Conservation (phyloP, 2,329 filamentous ascomycete genomes). For the Lasiodiplodia citricola region DNA sequence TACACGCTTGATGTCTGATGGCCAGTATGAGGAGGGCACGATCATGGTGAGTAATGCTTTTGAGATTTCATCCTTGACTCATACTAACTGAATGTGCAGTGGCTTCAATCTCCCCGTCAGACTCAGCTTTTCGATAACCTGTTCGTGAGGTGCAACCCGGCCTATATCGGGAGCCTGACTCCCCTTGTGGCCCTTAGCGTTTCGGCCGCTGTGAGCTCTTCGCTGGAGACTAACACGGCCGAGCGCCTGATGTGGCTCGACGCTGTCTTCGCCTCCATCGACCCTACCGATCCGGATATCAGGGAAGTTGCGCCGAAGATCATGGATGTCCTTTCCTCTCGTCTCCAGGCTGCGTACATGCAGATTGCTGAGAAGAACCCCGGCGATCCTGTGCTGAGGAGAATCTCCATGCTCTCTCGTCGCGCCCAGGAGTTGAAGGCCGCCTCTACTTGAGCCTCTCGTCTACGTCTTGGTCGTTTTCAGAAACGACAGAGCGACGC, state of each 20-base stretch:
- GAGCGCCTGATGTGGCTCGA: conserved; percentile 66
- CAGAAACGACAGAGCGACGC: background rate
- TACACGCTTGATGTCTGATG: conserved; percentile 65
- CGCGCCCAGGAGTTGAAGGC: conserved; percentile 37
- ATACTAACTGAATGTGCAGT: conserved; percentile 44
- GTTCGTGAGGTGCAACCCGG: conserved; percentile 63
- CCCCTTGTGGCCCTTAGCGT: conserved; percentile 66
- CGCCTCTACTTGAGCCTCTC: conserved; percentile 1
- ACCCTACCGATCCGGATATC: conserved; percentile 61
- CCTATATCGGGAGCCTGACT: conserved; percentile 60
- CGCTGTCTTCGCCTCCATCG: conserved; percentile 59
- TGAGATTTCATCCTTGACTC: background rate
- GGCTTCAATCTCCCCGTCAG: conserved; percentile 66
- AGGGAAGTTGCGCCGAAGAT: conserved; percentile 63
- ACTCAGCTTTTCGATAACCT: conserved; percentile 66
- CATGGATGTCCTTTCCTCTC: conserved; percentile 63
- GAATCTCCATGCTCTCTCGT: conserved; percentile 53
- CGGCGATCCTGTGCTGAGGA: conserved; percentile 57
- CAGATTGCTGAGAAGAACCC: conserved; percentile 58
- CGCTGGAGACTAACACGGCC: conserved; percentile 57
- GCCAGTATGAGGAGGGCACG: conserved; percentile 54
- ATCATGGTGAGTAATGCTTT: conserved; percentile 41
- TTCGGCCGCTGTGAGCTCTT: conserved; percentile 65
- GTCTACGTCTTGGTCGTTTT: background rate
- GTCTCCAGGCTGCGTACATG: conserved; percentile 64